Percentiles rank a stretch among this genome's conserved stretches.
Conservation (phyloP, 139 green algal genomes). For the Ulvella scutata region DNA sequence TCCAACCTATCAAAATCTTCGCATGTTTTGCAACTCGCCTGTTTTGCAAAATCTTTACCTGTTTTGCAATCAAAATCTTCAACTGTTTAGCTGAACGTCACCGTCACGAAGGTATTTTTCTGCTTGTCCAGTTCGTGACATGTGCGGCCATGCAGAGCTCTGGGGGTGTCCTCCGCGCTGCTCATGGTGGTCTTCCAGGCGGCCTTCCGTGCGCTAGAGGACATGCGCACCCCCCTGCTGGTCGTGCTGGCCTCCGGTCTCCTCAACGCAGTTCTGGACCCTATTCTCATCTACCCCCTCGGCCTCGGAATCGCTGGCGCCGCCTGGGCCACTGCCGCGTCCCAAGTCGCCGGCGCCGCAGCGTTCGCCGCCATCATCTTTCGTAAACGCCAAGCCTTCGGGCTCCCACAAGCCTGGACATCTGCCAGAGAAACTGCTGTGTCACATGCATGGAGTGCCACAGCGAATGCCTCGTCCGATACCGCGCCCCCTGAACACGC, state of each 20-base stretch:
- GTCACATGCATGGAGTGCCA: too few species aligned
- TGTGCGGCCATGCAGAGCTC: background rate
- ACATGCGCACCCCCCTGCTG: constrained; percentile 29
- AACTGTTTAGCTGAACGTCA: too few species aligned
- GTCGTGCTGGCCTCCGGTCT: constrained; percentile 24
- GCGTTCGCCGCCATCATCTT: constrained; percentile 13
- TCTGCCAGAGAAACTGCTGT: too few species aligned
- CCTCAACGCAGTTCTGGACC: constrained; percentile 37
- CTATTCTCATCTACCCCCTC: constrained; percentile 31
- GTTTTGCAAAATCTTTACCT: too few species aligned
- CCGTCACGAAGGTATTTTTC: too few species aligned
- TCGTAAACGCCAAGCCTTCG: constrained; percentile 7
- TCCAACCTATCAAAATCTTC: too few species aligned
- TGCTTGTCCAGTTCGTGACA: too few species aligned
- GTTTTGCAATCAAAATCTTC: too few species aligned
- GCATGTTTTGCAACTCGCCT: too few species aligned
- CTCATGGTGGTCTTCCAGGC: constrained; percentile 14
- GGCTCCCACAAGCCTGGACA: constrained; percentile 8
- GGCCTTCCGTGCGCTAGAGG: constrained; percentile 21
- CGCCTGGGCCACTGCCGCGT: constrained; percentile 35
- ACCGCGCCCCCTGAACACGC: too few species aligned
- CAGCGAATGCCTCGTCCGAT: background rate
- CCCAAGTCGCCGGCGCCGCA: constrained; percentile 23
- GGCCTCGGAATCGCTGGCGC: constrained; percentile 40
- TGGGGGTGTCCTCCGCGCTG: constrained; percentile 14